Percentiles rank a stretch among this genome's conserved stretches.
phyloP scores from a whole-genome alignment of 176 grass and related monocot species.

The Typha latifolia region DNA sequence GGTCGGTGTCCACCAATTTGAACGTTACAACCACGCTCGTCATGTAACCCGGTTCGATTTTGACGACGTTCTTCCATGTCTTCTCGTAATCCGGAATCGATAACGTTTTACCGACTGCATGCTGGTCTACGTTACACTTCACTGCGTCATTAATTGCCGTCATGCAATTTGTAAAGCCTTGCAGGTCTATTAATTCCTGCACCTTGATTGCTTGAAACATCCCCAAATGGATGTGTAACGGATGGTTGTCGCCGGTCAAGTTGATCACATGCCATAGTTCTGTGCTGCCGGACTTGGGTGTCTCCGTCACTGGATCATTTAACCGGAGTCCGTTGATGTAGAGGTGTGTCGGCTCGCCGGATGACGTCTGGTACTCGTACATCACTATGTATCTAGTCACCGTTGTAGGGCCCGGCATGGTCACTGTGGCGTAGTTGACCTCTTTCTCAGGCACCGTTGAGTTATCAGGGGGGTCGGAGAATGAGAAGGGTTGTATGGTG shows the following conservation, averaged over 20 bases:
- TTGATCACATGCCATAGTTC: neutral
- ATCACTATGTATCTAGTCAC: neutral
- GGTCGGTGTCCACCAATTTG: neutral
- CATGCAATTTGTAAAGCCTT: neutral
- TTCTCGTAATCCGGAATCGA: neutral
- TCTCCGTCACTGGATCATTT: neutral
- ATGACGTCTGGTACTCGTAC: neutral
- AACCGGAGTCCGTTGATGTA: neutral
- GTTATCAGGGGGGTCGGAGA: slow-evolving; percentile 6
- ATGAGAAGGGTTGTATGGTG: neutral
- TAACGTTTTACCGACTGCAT: neutral
- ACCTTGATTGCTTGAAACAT: neutral
- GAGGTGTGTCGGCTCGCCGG: neutral
- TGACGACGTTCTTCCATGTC: neutral
- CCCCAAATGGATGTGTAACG: neutral
- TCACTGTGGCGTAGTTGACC: slow-evolving; percentile 17
- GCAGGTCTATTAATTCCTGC: neutral
- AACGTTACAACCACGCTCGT: neutral
- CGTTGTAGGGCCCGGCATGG: slow-evolving; percentile 6
- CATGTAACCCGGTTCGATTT: neutral
- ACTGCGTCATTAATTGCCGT: neutral
- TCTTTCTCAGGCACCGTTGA: slow-evolving; percentile 19
- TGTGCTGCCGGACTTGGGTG: neutral
- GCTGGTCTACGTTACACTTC: neutral
- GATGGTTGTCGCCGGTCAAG: neutral